Evolutionary conservation across 768 basidiomycete genomes (phyloP).

Genomic region (Tephrocybe sp.): DNA sequence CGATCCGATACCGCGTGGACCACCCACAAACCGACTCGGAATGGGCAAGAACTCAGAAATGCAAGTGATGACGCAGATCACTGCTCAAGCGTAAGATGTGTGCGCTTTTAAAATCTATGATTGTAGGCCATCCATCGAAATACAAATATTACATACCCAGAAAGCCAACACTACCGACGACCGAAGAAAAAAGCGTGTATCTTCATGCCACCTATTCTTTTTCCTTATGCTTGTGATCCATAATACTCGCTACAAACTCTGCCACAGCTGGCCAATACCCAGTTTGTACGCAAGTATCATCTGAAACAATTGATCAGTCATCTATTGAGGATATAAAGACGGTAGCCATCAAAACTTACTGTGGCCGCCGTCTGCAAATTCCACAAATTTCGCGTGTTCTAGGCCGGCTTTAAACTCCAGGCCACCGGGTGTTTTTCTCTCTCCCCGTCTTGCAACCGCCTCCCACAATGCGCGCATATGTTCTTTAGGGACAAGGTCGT

Average conservation of each 20-base stretch:
- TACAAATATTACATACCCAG: no score
- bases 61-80: no score
- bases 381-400: slow-evolving; percentile 55
- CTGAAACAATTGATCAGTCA: slow-evolving; percentile 25
- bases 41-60: no score
- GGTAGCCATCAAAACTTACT: slow-evolving; percentile 36
- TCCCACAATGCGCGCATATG: slow-evolving; percentile 81
- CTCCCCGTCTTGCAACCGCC: slow-evolving; percentile 55
- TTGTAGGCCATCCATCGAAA: no score
- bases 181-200: no score
- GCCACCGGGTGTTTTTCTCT: slow-evolving; percentile 37
- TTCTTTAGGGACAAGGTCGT: slow-evolving; percentile 72
- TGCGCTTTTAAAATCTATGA: no score
- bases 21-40: no score
- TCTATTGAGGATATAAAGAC: neutral
- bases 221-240: no score
- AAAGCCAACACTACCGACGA: no score
- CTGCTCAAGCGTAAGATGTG: no score
- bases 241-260: slow-evolving; percentile 40
- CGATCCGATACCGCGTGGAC: no score
- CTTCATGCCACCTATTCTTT: no score
- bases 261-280: slow-evolving; percentile 56
- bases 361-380: slow-evolving; percentile 55
- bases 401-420: slow-evolving; percentile 45
- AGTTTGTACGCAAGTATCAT: slow-evolving; percentile 55